These are phyloP conservation scores for Kodamaea kaohsiungensis DNA, from an alignment of 805 yeast genomes.

Conservation along the genomic window DNA sequence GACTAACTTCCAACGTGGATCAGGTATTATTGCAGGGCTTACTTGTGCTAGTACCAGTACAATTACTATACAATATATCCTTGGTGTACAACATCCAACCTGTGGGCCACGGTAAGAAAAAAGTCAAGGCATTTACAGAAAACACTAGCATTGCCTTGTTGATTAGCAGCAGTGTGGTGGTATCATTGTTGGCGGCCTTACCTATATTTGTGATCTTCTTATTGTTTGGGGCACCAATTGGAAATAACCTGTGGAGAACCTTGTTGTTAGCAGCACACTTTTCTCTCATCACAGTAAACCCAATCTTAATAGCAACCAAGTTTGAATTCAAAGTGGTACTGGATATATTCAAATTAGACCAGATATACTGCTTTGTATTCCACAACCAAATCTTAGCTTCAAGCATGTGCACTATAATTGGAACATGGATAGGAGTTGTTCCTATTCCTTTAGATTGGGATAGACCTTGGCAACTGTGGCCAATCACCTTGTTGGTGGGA, in stretches of 20 bases:
- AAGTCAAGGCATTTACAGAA: slow-evolving; percentile 6
- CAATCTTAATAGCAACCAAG: slow-evolving; percentile 57
- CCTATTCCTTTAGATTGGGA: slow-evolving; percentile 99
- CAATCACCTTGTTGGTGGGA: slow-evolving; percentile 81
- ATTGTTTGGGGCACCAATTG: slow-evolving; percentile 80
- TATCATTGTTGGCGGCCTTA: slow-evolving; percentile 36
- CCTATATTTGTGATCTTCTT: slow-evolving; percentile 47
- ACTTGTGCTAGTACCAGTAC: slow-evolving; percentile 22
- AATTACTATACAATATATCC: slow-evolving; percentile 21
- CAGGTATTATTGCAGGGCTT: slow-evolving; percentile 28
- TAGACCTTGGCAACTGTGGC: slow-evolving; percentile 96
- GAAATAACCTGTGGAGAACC: slow-evolving; percentile 49
- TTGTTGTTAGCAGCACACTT: slow-evolving; percentile 61
- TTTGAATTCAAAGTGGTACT: slow-evolving; percentile 46
- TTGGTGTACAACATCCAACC: slow-evolving; percentile 5
- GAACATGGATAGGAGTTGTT: slow-evolving; percentile 90
- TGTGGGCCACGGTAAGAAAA: neutral
- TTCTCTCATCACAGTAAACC: slow-evolving; percentile 59
- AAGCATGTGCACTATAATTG: slow-evolving; percentile 42
- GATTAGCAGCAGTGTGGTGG: slow-evolving; percentile 24
- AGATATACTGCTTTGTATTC: slow-evolving; percentile 30
- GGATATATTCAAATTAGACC: slow-evolving; percentile 21
- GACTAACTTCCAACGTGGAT: slow-evolving; percentile 27
- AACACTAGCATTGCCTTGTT: slow-evolving; percentile 12
- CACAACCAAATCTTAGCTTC: slow-evolving; percentile 29